A percentile compares a stretch with the other conserved stretches of the same genome.
Conservation (phyloP, 1,284 basidiomycete species). For the Boletellus deceptivus region DNA sequence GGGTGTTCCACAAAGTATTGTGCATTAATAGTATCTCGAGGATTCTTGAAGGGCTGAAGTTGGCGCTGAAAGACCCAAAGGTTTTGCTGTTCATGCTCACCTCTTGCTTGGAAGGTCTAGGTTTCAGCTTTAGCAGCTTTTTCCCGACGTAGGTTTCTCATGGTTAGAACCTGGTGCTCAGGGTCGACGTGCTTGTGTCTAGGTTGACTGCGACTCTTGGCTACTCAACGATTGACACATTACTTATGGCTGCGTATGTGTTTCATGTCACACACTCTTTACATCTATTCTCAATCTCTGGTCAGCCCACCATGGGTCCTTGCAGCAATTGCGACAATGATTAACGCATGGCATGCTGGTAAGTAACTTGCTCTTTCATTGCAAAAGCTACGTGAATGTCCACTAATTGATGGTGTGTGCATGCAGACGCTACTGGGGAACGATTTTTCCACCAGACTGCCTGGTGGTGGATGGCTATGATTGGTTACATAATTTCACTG, state of each 20-base stretch:
- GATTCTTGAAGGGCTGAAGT: conserved; percentile 50
- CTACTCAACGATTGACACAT: conserved; percentile 59
- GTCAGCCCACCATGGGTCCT: conserved; percentile 65
- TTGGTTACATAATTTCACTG: conserved; percentile 64
- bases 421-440: conserved; percentile 56
- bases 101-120: conserved; percentile 54
- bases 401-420: neutral
- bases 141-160: conserved; percentile 58
- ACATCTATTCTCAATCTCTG: neutral
- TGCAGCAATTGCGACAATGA: conserved; percentile 50
- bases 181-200: neutral
- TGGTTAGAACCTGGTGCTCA: neutral
- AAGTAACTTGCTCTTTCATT: conserved; percentile 7
- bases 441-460: conserved; percentile 65
- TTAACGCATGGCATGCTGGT: conserved; percentile 72
- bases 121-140: conserved; percentile 71
- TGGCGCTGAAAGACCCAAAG: conserved; percentile 65
- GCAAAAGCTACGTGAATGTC: no score
- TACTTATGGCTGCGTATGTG: conserved; percentile 63
- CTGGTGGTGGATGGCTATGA: conserved; percentile 58
- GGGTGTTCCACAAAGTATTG: no score
- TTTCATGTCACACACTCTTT: conserved; percentile 13
- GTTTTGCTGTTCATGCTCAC: conserved; percentile 61
- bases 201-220: conserved; percentile 68
- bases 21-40: conserved; percentile 31